Evolutionary conservation across 1,284 basidiomycete genomes (phyloP).

Genomic region (Irpex sp.): DNA sequence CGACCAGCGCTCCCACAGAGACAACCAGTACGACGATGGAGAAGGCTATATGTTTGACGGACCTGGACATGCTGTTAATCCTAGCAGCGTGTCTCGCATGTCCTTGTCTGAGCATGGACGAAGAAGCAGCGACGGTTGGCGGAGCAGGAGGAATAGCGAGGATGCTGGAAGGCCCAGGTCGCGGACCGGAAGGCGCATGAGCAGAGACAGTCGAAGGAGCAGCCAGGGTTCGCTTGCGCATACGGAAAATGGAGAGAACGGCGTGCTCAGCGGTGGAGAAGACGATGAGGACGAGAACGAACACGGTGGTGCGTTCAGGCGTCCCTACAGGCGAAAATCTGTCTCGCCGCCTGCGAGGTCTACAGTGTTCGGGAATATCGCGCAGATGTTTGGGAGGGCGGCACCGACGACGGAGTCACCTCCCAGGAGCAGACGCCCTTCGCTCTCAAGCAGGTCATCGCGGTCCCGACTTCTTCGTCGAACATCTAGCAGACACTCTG

Average conservation of each 20-base stretch:
- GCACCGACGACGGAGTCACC: conserved; percentile 34
- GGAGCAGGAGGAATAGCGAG: conserved; percentile 47
- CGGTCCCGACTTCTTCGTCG: conserved; percentile 50
- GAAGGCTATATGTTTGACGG: conserved; percentile 74
- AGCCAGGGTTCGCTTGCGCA: conserved; percentile 40
- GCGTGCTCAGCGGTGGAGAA: conserved; percentile 21
- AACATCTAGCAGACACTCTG: conserved; percentile 48
- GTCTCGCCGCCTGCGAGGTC: conserved; percentile 38
- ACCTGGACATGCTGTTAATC: conserved; percentile 65
- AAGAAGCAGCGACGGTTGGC: conserved; percentile 51
- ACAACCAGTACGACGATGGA: conserved; percentile 63
- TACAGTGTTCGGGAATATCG: conserved; percentile 66
- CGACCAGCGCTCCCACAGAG: conserved; percentile 49
- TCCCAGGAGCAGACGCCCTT: conserved; percentile 40
- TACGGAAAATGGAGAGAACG: conserved; percentile 19
- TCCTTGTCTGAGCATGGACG: conserved; percentile 49
- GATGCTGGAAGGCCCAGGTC: conserved; percentile 32
- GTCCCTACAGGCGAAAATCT: conserved; percentile 24
- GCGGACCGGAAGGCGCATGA: conserved; percentile 29
- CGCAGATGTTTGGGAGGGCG: conserved; percentile 61
- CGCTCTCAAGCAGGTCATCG: conserved; percentile 55
- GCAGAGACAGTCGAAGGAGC: conserved; percentile 45
- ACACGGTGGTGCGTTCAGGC: conserved; percentile 20
- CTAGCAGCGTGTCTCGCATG: conserved; percentile 78
- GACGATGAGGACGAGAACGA: conserved; percentile 25